Percentiles rank a stretch among this genome's conserved stretches.
Conservation (phyloP, 1,139 yeast genomes). For the Geotrichum histeridarum region DNA sequence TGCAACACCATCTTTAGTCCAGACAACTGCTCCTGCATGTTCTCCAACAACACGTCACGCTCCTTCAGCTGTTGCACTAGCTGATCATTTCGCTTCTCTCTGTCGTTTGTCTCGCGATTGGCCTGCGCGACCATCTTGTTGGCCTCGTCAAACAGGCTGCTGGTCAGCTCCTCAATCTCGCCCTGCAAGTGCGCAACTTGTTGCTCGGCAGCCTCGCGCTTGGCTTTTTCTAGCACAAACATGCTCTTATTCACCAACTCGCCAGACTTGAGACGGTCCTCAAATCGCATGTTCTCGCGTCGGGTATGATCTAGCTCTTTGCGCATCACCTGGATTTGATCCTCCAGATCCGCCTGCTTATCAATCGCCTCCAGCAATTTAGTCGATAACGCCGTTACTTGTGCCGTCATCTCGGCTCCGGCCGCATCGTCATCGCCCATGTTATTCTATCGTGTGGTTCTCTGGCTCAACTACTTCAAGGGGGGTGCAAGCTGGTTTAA, state of each 20-base stretch:
- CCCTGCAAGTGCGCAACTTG: conserved; percentile 50
- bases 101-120: conserved; percentile 40
- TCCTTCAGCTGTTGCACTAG: conserved; percentile 65
- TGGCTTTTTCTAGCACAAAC: conserved; percentile 22
- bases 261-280: conserved; percentile 28
- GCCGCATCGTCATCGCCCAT: background rate
- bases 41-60: conserved; percentile 61
- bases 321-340: conserved; percentile 31
- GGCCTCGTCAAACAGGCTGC: conserved; percentile 65
- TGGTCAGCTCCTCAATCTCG: conserved; percentile 69
- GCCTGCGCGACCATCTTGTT: conserved; percentile 69
- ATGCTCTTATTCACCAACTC: conserved; percentile 26
- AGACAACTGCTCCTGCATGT: conserved; percentile 61
- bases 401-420: conserved; percentile 26
- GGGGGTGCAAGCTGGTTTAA: conserved; percentile 5
- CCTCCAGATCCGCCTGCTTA: conserved; percentile 38
- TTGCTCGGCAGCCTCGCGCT: conserved; percentile 44
- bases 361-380: conserved; percentile 38
- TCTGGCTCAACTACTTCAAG: conserved; percentile 1
- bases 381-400: conserved; percentile 36
- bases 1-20: conserved; percentile 61
- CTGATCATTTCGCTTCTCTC: conserved; percentile 45
- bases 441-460: background rate
- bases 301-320: conserved; percentile 30
- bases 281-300: conserved; percentile 28